These are phyloP conservation scores for Ajuga reptans DNA, from an alignment of 305 asterid species.

Conservation along the genomic window DNA sequence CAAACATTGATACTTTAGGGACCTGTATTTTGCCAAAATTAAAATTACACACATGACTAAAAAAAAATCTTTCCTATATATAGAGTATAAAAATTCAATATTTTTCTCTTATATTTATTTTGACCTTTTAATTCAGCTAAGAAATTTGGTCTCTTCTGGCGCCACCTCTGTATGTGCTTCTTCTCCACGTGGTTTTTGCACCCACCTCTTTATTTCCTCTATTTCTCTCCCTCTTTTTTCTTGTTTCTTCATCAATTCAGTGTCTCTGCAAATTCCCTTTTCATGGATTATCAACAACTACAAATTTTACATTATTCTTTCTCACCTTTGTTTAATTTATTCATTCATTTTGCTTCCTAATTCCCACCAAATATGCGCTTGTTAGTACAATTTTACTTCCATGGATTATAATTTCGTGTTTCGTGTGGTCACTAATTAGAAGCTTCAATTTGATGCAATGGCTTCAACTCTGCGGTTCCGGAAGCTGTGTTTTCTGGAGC, in stretches of 20 bases:
- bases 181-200: slow-evolving; percentile 33
- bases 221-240: background rate
- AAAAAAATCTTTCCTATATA: no score
- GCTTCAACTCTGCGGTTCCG: slow-evolving; percentile 58
- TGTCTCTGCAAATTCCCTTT: background rate
- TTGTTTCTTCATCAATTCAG: background rate
- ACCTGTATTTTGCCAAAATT: no score
- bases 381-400: no score
- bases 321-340: no score
- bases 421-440: background rate
- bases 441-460: slow-evolving; percentile 30
- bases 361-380: no score
- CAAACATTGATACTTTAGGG: no score
- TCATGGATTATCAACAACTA: slow-evolving; percentile 12
- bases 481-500: slow-evolving; percentile 51
- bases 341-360: no score
- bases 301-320: background rate
- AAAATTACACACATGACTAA: no score
- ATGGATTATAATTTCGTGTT: background rate
- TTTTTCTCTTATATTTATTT: background rate
- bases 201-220: background rate
- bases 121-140: background rate
- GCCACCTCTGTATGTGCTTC: slow-evolving; percentile 33
- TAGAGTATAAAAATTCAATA: background rate
- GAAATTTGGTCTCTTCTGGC: background rate